Evolutionary conservation across 1,139 yeast genomes (phyloP).

Genomic region (Komagataea norvegica): DNA sequence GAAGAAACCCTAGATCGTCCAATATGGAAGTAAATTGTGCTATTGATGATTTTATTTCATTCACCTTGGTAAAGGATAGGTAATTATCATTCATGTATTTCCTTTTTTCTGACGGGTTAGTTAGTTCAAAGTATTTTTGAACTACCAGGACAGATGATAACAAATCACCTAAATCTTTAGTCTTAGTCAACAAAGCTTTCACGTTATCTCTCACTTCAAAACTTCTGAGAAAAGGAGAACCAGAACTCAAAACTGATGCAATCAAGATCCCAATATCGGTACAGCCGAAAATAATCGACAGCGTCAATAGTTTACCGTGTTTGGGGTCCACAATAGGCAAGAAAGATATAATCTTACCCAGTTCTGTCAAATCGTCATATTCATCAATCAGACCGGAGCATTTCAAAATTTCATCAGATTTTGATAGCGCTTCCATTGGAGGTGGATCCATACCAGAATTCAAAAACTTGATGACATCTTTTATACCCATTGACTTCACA

Average conservation of each 20-base stretch:
- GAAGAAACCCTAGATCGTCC: conserved; percentile 73
- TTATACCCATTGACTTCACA: conserved; percentile 85
- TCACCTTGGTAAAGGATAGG: conserved; percentile 59
- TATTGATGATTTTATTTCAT: conserved; percentile 67
- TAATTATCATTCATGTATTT: conserved; percentile 57
- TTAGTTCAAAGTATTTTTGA: conserved; percentile 43
- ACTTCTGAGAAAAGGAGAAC: conserved; percentile 64
- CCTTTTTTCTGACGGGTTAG: conserved; percentile 32
- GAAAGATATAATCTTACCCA: conserved; percentile 78
- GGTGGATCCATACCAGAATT: conserved; percentile 83
- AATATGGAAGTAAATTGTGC: conserved; percentile 63
- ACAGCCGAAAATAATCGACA: conserved; percentile 80
- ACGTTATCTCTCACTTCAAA: conserved; percentile 62
- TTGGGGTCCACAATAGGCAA: conserved; percentile 79
- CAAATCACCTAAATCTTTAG: conserved; percentile 61
- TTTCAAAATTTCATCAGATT: conserved; percentile 56
- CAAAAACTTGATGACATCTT: conserved; percentile 64
- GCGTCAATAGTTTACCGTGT: conserved; percentile 76
- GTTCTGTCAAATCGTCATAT: conserved; percentile 56
- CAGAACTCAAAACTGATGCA: conserved; percentile 70
- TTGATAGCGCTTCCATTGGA: conserved; percentile 45
- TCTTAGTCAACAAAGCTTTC: conserved; percentile 43
- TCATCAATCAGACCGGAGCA: conserved; percentile 69
- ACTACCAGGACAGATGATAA: conserved; percentile 57
- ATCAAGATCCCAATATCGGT: conserved; percentile 69